Evolutionary conservation across 805 yeast genomes (phyloP).

Genomic region (Candida saitoana): DNA sequence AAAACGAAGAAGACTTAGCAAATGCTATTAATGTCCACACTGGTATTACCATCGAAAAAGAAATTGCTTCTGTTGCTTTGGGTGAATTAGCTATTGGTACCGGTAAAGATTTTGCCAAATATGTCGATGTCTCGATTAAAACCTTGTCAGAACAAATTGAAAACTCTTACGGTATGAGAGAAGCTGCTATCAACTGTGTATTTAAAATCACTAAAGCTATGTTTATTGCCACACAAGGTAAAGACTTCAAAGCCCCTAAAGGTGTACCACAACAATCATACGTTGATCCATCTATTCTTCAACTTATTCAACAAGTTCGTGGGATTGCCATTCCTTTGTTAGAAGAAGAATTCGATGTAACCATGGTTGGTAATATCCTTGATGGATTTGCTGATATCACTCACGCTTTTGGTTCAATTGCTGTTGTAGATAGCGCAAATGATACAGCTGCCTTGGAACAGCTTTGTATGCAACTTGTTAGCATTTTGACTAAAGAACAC

Average conservation of each 20-base stretch:
- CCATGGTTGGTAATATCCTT: conserved; percentile 74
- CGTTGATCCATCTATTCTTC: conserved; percentile 53
- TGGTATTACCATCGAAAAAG: conserved; percentile 93
- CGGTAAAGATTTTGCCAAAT: conserved; percentile 72
- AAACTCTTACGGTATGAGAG: conserved; percentile 88
- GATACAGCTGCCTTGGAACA: conserved; percentile 52
- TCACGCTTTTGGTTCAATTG: conserved; percentile 67
- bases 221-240: conserved; percentile 50
- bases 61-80: conserved; percentile 87
- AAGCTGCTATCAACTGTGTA: conserved; percentile 73
- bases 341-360: conserved; percentile 76
- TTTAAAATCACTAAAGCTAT: conserved; percentile 81
- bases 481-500: conserved; percentile 76
- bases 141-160: conserved; percentile 68
- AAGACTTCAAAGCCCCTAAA: conserved; percentile 49
- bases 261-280: conserved; percentile 61
- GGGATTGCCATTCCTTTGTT: conserved; percentile 57
- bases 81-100: conserved; percentile 88
- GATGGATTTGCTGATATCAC: conserved; percentile 69
- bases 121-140: conserved; percentile 64
- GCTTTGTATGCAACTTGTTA: conserved; percentile 67
- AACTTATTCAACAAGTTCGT: conserved; percentile 65
- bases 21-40: conserved; percentile 84
- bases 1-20: conserved; percentile 54
- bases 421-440: conserved; percentile 58